phyloP scores from a whole-genome alignment of 208 protist genomes.

The Trypanosoma conorhini region DNA sequence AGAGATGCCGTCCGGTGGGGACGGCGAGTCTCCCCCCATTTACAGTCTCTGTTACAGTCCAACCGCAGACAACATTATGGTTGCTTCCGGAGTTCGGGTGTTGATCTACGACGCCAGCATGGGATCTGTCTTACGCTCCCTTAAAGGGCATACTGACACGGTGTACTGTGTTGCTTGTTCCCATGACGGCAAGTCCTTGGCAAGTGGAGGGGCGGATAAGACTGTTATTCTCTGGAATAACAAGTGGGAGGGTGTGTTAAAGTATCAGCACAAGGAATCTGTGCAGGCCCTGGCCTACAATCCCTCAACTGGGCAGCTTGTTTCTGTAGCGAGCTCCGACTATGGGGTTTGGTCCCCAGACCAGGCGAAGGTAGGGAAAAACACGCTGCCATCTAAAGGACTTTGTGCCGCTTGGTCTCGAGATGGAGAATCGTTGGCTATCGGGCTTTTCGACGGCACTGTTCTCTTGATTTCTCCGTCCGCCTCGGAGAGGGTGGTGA shows the following conservation, averaged over 20 bases:
- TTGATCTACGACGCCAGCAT: slow-evolving; percentile 93
- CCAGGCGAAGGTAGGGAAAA: slow-evolving; percentile 90
- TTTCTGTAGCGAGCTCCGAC: slow-evolving; percentile 89
- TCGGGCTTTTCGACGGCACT: slow-evolving; percentile 92
- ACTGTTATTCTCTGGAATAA: slow-evolving; percentile 96
- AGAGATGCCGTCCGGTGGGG: slow-evolving; percentile 43
- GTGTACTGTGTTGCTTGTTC: slow-evolving; percentile 92
- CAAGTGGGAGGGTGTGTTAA: slow-evolving; percentile 94
- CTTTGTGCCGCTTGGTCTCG: slow-evolving; percentile 93
- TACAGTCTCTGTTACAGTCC: slow-evolving; percentile 90
- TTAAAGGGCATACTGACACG: slow-evolving; percentile 95
- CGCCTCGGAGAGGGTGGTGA: slow-evolving; percentile 28
- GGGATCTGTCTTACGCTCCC: slow-evolving; percentile 90
- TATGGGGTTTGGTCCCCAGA: slow-evolving; percentile 97
- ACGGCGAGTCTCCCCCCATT: slow-evolving; percentile 64
- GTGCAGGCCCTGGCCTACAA: slow-evolving; percentile 96
- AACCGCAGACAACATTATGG: slow-evolving; percentile 90
- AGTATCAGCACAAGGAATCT: slow-evolving; percentile 95
- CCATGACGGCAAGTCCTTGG: slow-evolving; percentile 92
- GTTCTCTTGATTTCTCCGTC: slow-evolving; percentile 37
- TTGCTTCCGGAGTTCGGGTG: slow-evolving; percentile 88
- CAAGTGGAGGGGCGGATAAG: slow-evolving; percentile 93
- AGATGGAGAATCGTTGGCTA: slow-evolving; percentile 93
- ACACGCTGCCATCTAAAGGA: slow-evolving; percentile 82
- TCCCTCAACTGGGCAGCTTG: slow-evolving; percentile 86